Evolutionary conservation across 768 basidiomycete genomes (phyloP).

Genomic region (Rhodotorula sphaerocarpa): DNA sequence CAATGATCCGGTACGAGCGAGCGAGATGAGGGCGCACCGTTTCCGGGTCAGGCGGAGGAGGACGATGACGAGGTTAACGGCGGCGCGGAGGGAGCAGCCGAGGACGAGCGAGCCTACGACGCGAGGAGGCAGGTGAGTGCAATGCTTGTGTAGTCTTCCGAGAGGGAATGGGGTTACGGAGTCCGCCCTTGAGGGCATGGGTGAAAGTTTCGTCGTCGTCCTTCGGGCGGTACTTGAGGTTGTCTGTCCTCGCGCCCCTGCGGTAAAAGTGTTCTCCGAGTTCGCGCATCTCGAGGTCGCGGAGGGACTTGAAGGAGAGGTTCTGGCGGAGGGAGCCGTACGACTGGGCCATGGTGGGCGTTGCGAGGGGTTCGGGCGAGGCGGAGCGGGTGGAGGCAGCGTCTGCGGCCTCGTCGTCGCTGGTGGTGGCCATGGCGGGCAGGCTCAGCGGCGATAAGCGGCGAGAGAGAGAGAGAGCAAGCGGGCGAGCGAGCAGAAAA

Average conservation of each 20-base stretch:
- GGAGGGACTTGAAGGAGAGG: conserved; percentile 69
- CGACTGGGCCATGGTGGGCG: conserved; percentile 34
- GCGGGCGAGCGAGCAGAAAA: no score
- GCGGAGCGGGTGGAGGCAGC: not conserved
- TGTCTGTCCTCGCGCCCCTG: conserved; percentile 65
- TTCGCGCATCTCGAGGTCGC: conserved; percentile 56
- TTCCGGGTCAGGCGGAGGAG: conserved; percentile 63
- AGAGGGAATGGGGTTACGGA: conserved; percentile 52
- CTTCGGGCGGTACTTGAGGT: conserved; percentile 58
- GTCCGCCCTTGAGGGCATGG: conserved; percentile 62
- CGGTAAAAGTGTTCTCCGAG: conserved; percentile 59
- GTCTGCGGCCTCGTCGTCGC: not conserved
- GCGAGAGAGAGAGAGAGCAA: no score
- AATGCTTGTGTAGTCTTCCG: no score
- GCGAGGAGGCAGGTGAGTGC: no score
- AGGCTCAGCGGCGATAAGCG: no score
- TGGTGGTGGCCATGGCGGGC: not conserved
- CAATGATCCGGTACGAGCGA: no score
- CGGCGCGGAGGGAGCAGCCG: conserved; percentile 71
- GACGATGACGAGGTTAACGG: conserved; percentile 69
- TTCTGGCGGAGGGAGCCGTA: conserved; percentile 23
- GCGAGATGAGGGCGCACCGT: conserved; percentile 49
- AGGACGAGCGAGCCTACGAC: conserved; percentile 65
- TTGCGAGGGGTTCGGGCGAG: conserved; percentile 27
- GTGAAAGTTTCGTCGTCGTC: conserved; percentile 59